Percentiles rank a stretch among this genome's conserved stretches.
These are phyloP conservation scores for Pisolithus marmoratus DNA, from an alignment of 768 basidiomycete species.

Conservation along the genomic window DNA sequence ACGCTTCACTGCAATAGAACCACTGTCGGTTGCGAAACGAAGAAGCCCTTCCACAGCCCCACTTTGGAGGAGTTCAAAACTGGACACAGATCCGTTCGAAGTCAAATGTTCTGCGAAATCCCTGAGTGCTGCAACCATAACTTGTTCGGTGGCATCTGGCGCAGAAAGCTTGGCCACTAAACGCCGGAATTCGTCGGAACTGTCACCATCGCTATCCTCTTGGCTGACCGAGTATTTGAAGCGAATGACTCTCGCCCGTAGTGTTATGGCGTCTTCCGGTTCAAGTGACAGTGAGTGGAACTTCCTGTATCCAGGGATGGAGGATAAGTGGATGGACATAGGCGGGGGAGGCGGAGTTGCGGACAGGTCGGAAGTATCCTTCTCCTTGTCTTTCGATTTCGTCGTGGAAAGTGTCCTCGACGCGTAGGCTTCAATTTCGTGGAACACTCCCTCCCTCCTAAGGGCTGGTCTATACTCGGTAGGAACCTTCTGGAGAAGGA, in stretches of 20 bases:
- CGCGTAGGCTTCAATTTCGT: conserved; percentile 83
- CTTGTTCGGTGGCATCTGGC: conserved; percentile 53
- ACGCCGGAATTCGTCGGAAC: conserved; percentile 53
- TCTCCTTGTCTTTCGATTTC: conserved; percentile 45
- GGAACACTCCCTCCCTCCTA: conserved; percentile 92
- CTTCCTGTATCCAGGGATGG: conserved; percentile 64
- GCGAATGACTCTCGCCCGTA: conserved; percentile 86
- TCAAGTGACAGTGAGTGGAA: conserved; percentile 64
- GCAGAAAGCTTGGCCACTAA: conserved; percentile 62
- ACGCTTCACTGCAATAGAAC: conserved; percentile 55
- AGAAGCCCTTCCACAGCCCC: conserved; percentile 87
- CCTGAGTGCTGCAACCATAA: conserved; percentile 53
- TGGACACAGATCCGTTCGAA: conserved; percentile 77
- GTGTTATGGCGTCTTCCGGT: conserved; percentile 85
- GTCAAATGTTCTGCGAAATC: conserved; percentile 80
- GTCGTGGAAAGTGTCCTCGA: conserved; percentile 51
- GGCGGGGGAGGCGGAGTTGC: conserved; percentile 30
- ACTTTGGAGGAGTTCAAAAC: conserved; percentile 92
- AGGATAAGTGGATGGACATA: conserved; percentile 32
- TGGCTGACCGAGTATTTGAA: conserved; percentile 69
- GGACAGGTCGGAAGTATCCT: conserved; percentile 29
- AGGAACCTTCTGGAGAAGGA: conserved; percentile 77
- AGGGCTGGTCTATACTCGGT: conserved; percentile 83
- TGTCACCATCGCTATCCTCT: conserved; percentile 52
- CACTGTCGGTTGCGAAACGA: conserved; percentile 70